These are phyloP conservation scores for Porphyra umbilicalis DNA, from an alignment of 31 red algal genomes.

Conservation along the genomic window DNA sequence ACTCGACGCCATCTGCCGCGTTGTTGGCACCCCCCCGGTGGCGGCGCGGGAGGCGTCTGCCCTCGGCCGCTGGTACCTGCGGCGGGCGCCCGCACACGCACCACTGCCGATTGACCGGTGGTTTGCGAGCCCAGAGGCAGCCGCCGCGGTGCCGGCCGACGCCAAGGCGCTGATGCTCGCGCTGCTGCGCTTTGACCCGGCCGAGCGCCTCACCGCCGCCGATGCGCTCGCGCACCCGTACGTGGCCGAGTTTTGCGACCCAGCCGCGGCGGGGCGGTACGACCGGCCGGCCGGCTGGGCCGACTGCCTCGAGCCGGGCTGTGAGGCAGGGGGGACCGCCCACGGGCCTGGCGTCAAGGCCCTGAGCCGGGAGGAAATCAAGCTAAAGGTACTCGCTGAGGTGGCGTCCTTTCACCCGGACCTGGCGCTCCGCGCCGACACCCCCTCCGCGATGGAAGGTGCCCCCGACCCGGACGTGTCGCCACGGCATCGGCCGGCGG, in stretches of 20 bases:
- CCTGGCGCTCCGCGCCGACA: constrained; percentile 1
- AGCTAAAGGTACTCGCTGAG: constrained; percentile 42
- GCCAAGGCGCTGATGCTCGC: constrained; percentile 50
- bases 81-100: background rate
- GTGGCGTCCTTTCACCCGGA: constrained; percentile 63
- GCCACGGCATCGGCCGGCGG: background rate
- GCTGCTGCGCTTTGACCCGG: constrained; percentile 61
- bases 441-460: background rate
- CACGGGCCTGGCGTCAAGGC: constrained; percentile 1
- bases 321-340: background rate
- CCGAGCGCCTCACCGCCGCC: constrained; percentile 30
- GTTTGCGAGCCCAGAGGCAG: background rate
- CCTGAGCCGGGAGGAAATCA: constrained; percentile 37
- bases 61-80: background rate
- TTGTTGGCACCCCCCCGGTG: constrained; percentile 56
- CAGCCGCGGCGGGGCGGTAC: constrained; percentile 25
- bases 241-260: constrained; percentile 58
- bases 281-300: constrained; percentile 29
- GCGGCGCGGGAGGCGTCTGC: constrained; percentile 8
- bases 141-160: background rate
- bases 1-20: constrained; percentile 62
- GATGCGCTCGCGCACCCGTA: constrained; percentile 52
- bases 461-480: background rate
- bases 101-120: background rate
- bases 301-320: background rate